Conservation (phyloP, 352 stramenopile species). For the Halophytophthora polymorphica region DNA sequence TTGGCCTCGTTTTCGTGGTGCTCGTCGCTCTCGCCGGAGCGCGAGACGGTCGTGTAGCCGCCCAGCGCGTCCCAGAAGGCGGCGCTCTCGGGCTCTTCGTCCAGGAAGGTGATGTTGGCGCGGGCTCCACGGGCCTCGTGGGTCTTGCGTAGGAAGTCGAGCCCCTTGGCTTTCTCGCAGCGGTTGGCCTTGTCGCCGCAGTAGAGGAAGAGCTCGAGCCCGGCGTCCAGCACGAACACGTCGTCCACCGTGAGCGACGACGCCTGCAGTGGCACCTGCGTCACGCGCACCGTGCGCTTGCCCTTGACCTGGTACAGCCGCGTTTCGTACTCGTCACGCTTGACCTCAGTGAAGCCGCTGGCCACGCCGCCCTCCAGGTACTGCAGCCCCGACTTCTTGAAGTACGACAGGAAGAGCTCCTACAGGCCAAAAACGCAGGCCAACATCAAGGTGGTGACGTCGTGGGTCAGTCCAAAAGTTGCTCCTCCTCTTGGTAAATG, state of each 20-base stretch:
- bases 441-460: not conserved
- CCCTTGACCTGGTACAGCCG: constrained; percentile 90
- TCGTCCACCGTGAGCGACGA: constrained; percentile 91
- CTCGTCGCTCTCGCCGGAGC: constrained; percentile 59
- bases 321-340: constrained; percentile 83
- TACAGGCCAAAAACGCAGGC: constrained; percentile 11
- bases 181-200: constrained; percentile 74
- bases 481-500: constrained; percentile 1
- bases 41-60: constrained; percentile 73
- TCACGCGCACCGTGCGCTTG: constrained; percentile 83
- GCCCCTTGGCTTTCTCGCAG: constrained; percentile 90
- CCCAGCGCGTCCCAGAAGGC: constrained; percentile 93
- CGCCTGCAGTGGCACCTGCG: constrained; percentile 80
- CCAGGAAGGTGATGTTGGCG: constrained; percentile 84
- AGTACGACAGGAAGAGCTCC: constrained; percentile 93
- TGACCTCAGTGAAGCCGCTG: constrained; percentile 92
- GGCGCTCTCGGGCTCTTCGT: constrained; percentile 85
- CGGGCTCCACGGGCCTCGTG: constrained; percentile 77
- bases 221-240: constrained; percentile 93
- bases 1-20: constrained; percentile 55
- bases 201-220: constrained; percentile 90
- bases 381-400: constrained; percentile 88
- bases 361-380: constrained; percentile 93
- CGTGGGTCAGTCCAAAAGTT: not conserved
- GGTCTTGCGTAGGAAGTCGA: constrained; percentile 88